phyloP scores from a whole-genome alignment of 148 eudicot genomes.

The Chenopodium formosanum region DNA sequence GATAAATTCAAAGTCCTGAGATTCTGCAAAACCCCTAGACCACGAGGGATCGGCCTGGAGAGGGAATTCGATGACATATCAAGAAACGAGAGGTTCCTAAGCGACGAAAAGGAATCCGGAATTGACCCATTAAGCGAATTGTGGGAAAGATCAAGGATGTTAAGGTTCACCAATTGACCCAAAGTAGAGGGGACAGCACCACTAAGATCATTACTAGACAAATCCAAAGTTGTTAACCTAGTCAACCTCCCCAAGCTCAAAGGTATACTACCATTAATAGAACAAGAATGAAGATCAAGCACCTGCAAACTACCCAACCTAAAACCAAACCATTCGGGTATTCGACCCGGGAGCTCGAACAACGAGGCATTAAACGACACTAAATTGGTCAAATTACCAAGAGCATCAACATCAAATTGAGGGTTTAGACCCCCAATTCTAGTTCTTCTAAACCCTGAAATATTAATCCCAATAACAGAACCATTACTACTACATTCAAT shows the following conservation, averaged over 20 bases:
- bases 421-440: conserved; percentile 71
- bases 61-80: conserved; percentile 66
- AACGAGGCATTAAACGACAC: conserved; percentile 68
- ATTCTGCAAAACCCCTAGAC: conserved; percentile 53
- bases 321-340: conserved; percentile 81
- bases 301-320: conserved; percentile 44
- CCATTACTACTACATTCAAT: conserved; percentile 59
- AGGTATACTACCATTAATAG: conserved; percentile 58
- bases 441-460: conserved; percentile 87
- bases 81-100: conserved; percentile 57
- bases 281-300: conserved; percentile 69
- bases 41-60: conserved; percentile 59
- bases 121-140: conserved; percentile 60
- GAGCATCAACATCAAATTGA: conserved; percentile 68
- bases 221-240: conserved; percentile 39
- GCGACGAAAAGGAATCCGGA: conserved; percentile 47
- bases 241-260: conserved; percentile 63
- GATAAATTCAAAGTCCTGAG: conserved; percentile 69
- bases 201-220: conserved; percentile 54
- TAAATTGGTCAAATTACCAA: conserved; percentile 65
- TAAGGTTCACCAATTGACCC: conserved; percentile 53
- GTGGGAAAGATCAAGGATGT: conserved; percentile 69
- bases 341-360: conserved; percentile 63
- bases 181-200: conserved; percentile 63
- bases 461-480: conserved; percentile 63